A percentile compares a stretch with the other conserved stretches of the same genome.
These are phyloP conservation scores for Fusarium humuli DNA, from an alignment of 2,329 filamentous ascomycete species.

Conservation along the genomic window DNA sequence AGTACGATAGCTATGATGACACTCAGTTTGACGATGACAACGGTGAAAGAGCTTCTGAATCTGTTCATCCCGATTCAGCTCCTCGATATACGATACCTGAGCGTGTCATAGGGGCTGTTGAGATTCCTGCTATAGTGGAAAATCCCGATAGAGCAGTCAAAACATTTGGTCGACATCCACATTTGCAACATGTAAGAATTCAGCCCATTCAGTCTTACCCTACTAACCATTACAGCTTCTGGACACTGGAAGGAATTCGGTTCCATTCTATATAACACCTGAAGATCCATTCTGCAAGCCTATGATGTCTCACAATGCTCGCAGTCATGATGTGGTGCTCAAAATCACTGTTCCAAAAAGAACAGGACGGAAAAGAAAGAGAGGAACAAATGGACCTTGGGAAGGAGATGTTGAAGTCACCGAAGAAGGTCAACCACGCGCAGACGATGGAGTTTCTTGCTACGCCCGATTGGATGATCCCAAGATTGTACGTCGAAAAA, in stretches of 20 bases:
- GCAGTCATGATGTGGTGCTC: conserved; percentile 85
- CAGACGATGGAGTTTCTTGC: conserved; percentile 53
- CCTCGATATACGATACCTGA: conserved; percentile 53
- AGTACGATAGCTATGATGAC: conserved; percentile 39
- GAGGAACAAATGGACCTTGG: conserved; percentile 77
- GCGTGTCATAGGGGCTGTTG: conserved; percentile 55
- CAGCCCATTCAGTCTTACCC: neutral
- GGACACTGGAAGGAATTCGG: conserved; percentile 61
- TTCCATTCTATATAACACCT: conserved; percentile 81
- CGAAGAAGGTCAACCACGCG: conserved; percentile 33
- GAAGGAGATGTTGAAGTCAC: conserved; percentile 56
- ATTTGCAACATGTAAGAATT: conserved; percentile 54
- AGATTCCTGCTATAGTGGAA: conserved; percentile 58
- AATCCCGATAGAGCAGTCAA: conserved; percentile 57
- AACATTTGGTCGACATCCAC: conserved; percentile 56
- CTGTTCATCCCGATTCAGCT: conserved; percentile 41
- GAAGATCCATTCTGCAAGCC: conserved; percentile 83
- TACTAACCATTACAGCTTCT: conserved; percentile 53
- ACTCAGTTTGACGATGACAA: conserved; percentile 19
- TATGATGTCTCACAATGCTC: conserved; percentile 78
- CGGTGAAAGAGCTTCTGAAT: neutral
- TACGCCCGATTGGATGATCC: conserved; percentile 65
- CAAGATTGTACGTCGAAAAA: conserved; percentile 66
- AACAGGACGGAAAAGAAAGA: conserved; percentile 87
- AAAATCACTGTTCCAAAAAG: conserved; percentile 88